Evolutionary conservation across 2,329 filamentous ascomycete genomes (phyloP), one percentile per base, ranked within the genome.

Genomic region (Sclerotinia subarctica): DNA sequence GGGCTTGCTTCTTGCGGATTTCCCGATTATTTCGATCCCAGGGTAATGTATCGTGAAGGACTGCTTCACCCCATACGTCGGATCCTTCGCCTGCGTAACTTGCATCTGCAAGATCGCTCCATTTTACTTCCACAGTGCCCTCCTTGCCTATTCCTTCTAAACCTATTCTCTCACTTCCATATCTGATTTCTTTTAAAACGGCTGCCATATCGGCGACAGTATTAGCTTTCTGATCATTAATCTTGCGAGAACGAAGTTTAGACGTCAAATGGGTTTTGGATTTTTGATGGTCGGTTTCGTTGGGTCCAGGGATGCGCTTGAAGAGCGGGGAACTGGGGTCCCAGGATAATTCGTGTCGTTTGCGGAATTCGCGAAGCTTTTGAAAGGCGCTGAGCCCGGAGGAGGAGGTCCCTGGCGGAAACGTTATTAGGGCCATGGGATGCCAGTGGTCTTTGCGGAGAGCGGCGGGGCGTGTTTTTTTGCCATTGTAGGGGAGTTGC

Each of bases 361-460:
- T 80, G 73, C 86, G 84, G 78, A 88, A 84, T 80, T 91, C 88
- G 73, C 87, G 86, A 73, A 90, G 81, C 76, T 85, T 87, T 73
- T 87, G 85, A 78, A 82, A 90, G 56, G 86, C 85, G 64, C 82
- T 85, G 42, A 84, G 84, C 32, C 88, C 88, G 19, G 88, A 80
- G 26, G 47, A n/a, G 69, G 83, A 84, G 51, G 81, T 78, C 54
- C 83, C 84, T 56, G 78, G 69, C 54, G 83, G 82, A 76, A 91
- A 87, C 74, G 83, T 79, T 70, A 90, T 85, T 70, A 83, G 78
- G 63, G 86, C 87, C 74, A 90, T 79, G 8, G 86, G 85, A 46
- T 80, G 79, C 88, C 89, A 90, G 78, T 87, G 86, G 79, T 91
- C 88, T 78, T 87, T 89, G 69, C 88, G 86, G 51, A 90, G 80